A percentile compares a stretch with the other conserved stretches of the same genome.
Conservation (phyloP, 2,329 filamentous ascomycete species). For the Penicillium sp. region DNA sequence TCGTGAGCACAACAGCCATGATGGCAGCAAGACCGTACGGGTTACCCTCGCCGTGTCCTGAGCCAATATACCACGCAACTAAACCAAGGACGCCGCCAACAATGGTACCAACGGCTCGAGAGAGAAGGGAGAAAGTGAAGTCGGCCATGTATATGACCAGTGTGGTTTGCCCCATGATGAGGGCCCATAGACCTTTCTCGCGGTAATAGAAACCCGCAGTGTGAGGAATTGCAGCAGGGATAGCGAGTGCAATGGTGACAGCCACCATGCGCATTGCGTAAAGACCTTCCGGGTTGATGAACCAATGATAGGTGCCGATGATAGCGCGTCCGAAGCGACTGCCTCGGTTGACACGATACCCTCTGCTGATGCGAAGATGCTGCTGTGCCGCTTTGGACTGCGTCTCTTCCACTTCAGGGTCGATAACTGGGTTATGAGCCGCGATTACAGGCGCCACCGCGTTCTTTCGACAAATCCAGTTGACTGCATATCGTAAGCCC, state of each 20-base stretch:
- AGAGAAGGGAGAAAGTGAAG: conserved; percentile 48
- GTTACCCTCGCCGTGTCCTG: conserved; percentile 49
- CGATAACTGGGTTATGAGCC: conserved; percentile 16
- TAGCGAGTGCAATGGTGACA: conserved; percentile 45
- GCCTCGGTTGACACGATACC: conserved; percentile 27
- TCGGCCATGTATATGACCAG: conserved; percentile 52
- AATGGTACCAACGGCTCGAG: conserved; percentile 45
- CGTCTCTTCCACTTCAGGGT: conserved; percentile 29
- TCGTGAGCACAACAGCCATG: conserved; percentile 30
- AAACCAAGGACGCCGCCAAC: conserved; percentile 49
- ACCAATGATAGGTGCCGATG: conserved; percentile 40
- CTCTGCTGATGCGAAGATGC: conserved; percentile 38
- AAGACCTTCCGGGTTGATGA: conserved; percentile 45
- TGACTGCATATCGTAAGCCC: conserved; percentile 39
- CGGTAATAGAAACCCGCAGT: conserved; percentile 52
- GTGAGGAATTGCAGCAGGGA: conserved; percentile 44
- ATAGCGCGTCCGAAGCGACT: conserved; percentile 26
- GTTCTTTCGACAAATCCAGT: conserved; percentile 39
- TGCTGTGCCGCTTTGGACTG: conserved; percentile 37
- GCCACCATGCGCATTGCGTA: conserved; percentile 50
- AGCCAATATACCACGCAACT: conserved; percentile 52
- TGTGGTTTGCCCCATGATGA: conserved; percentile 52
- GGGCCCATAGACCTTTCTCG: conserved; percentile 52
- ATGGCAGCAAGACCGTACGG: conserved; percentile 50
- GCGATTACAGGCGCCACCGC: conserved; percentile 24